phyloP scores from a whole-genome alignment of 495 filamentous ascomycete species.

The Platismatia glauca region DNA sequence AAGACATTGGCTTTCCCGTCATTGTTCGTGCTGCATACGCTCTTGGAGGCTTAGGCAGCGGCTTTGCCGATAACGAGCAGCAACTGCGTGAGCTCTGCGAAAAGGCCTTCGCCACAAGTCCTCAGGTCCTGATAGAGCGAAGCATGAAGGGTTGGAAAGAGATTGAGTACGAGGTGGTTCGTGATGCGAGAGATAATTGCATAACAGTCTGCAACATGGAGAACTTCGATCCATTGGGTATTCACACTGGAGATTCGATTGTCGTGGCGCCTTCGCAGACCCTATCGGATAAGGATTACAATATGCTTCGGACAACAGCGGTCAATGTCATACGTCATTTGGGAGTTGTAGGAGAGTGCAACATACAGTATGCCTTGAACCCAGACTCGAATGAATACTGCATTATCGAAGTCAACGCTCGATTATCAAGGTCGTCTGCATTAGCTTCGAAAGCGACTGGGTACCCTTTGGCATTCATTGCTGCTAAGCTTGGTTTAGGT shows the following conservation, averaged over 20 bases:
- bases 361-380: conserved; percentile 96
- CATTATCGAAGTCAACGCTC: conserved; percentile 98
- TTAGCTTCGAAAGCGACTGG: conserved; percentile 96
- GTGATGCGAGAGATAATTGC: conserved; percentile 94
- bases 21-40: conserved; percentile 97
- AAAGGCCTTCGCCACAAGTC: conserved; percentile 88
- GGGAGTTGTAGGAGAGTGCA: conserved; percentile 96
- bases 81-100: conserved; percentile 85
- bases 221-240: conserved; percentile 97
- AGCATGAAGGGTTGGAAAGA: conserved; percentile 99
- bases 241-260: conserved; percentile 97
- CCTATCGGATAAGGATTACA: conserved; percentile 95
- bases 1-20: conserved; percentile 88
- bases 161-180: conserved; percentile 96
- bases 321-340: conserved; percentile 97
- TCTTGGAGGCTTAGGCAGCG: conserved; percentile 87
- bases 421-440: conserved; percentile 91
- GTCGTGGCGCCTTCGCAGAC: conserved; percentile 97
- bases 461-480: conserved; percentile 92
- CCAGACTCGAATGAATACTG: conserved; percentile 96
- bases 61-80: conserved; percentile 86
- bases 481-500: conserved; percentile 86
- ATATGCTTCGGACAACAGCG: conserved; percentile 97
- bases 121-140: conserved; percentile 90
- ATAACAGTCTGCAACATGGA: conserved; percentile 99